Base-by-base conservation (phyloP, 495 filamentous ascomycete genomes). In the Lasiosphaeria ovina region DNA sequence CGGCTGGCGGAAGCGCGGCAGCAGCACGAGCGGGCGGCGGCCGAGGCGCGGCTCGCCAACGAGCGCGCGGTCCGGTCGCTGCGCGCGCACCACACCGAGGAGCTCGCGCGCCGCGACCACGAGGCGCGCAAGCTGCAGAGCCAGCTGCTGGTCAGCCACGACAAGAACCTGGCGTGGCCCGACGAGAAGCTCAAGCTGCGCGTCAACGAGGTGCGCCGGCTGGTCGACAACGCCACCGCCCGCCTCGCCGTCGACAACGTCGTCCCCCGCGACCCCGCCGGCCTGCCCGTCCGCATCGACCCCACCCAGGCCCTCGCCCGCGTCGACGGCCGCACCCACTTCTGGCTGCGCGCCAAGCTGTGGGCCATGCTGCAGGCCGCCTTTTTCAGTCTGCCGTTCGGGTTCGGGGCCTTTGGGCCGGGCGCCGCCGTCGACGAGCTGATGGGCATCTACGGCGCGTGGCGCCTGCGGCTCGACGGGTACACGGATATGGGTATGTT, bases 141-240 rank as follows among this genome's bases (percentile, higher is more conserved):
- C 4, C 50, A 52, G 24, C 50, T 52, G 17, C 50, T 52, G 5
- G 50, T 52, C 24, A 52, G 17, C 24, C 24, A 33, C 31, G 50
- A 52, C 50, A 52, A 52, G 50, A 52, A 52, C 50, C 50, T 52
- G 24, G 50, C 50, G 2, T 52, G 50, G 50, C 50, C 50, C 50
- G 50, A 52, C 50, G 50, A 52, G 50, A 52, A 52, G 50, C 50
- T 52, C 17, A 52, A 52, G 50, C 14, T 52, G 24, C n/a, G n/a
- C 3, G 24, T 52, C 3, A 35, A 35, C 50, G 50, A 52, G 50
- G 50, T 52, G 3, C 16, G 50, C 4, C 16, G 50, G 4, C 31
- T 52, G 3, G 31, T 52, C 24, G 50, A 52, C 24, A 52, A 52
- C 24, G 24, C 50, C 24, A 52, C 50, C 0, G 50, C 50, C 9